Evolutionary conservation across 441 rosid genomes (phyloP).

Genomic region (Hura crepitans): DNA sequence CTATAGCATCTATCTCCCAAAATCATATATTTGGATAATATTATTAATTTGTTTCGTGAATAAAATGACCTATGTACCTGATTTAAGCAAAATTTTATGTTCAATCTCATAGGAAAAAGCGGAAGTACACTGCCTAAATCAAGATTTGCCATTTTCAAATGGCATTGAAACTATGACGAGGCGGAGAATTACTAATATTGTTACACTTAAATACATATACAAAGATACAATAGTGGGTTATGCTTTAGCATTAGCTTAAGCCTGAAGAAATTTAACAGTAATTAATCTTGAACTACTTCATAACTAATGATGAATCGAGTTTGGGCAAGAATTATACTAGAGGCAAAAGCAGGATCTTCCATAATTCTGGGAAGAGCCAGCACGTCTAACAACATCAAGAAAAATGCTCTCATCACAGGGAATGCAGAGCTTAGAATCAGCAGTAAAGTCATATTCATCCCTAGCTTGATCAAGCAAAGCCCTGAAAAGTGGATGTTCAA

Average conservation of each 20-base stretch:
- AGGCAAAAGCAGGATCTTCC: constrained; percentile 34
- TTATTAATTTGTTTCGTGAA: too few species aligned
- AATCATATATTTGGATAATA: too few species aligned
- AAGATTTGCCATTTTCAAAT: constrained; percentile 1
- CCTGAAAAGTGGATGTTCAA: constrained; percentile 71
- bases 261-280: constrained; percentile 33
- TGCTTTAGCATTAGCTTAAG: constrained; percentile 30
- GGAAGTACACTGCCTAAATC: not conserved
- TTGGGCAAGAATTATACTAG: constrained; percentile 16
- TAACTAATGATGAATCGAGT: too few species aligned
- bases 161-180: constrained; percentile 10
- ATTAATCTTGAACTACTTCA: not conserved
- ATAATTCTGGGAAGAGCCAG: constrained; percentile 39
- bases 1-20: too few species aligned
- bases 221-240: constrained; percentile 22
- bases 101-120: not conserved
- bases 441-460: constrained; percentile 63
- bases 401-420: constrained; percentile 80
- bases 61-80: too few species aligned
- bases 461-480: constrained; percentile 74
- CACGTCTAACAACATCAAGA: constrained; percentile 60
- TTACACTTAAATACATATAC: constrained; percentile 36
- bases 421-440: constrained; percentile 67
- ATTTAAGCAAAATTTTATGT: too few species aligned
- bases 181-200: constrained; percentile 20